Conservation (phyloP, 345 rosid species). For the Populus tremula region DNA sequence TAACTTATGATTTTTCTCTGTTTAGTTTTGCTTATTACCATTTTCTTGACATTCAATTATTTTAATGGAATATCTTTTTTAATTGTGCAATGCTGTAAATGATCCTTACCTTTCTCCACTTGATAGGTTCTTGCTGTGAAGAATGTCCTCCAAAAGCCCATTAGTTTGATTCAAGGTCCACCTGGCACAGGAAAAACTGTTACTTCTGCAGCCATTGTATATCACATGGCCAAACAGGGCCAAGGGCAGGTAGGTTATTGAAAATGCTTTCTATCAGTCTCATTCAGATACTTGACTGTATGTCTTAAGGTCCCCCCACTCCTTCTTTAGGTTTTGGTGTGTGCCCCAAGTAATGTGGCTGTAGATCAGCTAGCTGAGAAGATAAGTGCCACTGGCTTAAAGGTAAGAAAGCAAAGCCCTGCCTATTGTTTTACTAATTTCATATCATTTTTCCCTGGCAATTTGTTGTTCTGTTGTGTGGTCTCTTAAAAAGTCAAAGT, state of each 20-base stretch:
- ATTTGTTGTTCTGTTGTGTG: not conserved
- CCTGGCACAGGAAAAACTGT: constrained; percentile 99
- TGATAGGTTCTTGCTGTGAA: constrained; percentile 90
- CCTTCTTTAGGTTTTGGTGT: constrained; percentile 75
- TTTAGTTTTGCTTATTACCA: not conserved
- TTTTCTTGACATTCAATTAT: not conserved
- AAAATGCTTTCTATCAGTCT: not conserved
- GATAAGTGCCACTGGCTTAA: constrained; percentile 96
- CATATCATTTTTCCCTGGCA: not conserved
- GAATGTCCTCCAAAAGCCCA: constrained; percentile 96
- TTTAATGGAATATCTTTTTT: not conserved
- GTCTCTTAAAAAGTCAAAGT: not conserved
- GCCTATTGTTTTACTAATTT: not conserved
- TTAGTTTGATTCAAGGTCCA: constrained; percentile 98
- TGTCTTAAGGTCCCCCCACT: constrained; percentile 1
- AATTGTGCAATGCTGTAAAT: not conserved
- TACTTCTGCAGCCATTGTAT: constrained; percentile 98
- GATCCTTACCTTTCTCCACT: constrained; percentile 5
- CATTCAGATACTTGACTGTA: not conserved
- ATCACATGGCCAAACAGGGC: constrained; percentile 99
- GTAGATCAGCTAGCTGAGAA: constrained; percentile 99
- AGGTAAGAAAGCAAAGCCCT: constrained; percentile 45
- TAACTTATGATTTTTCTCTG: not conserved
- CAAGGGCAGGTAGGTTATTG: constrained; percentile 77
- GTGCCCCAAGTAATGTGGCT: constrained; percentile 99